Percentiles rank a stretch among this genome's conserved stretches.
Conservation (phyloP, 1,284 basidiomycete genomes). For the Hemileia vastatrix region DNA sequence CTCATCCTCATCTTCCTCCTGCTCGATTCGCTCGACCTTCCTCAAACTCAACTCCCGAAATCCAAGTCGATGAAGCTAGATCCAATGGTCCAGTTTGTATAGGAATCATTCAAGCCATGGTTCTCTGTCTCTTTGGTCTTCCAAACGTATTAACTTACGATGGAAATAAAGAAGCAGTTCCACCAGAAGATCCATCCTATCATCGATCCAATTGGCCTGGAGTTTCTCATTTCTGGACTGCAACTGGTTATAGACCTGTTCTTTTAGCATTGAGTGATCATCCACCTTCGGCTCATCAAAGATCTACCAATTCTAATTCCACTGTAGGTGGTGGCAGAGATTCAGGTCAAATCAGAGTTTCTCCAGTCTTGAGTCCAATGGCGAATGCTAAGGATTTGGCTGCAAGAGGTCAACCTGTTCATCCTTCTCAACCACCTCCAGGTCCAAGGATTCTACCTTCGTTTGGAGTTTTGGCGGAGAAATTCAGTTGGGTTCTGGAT, state of each 20-base stretch:
- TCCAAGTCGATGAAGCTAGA: conserved; percentile 28
- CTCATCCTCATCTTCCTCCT: not conserved
- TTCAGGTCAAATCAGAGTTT: conserved; percentile 27
- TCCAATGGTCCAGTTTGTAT: conserved; percentile 36
- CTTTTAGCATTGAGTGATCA: conserved; percentile 21
- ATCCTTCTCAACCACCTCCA: conserved; percentile 5
- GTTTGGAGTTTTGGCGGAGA: conserved; percentile 33
- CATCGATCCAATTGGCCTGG: conserved; percentile 27
- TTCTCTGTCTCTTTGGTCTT: conserved; percentile 36
- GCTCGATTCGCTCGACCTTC: not conserved
- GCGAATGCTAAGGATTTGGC: conserved; percentile 15
- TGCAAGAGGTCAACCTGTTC: conserved; percentile 12
- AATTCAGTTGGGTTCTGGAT: conserved; percentile 27
- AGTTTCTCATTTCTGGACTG: conserved; percentile 30
- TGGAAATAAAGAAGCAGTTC: conserved; percentile 24
- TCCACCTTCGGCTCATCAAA: not conserved
- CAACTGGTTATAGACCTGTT: conserved; percentile 35
- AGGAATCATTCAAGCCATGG: conserved; percentile 33
- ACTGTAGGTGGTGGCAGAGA: not conserved
- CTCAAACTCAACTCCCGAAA: conserved; percentile 8
- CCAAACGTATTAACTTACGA: conserved; percentile 28
- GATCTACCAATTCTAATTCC: not conserved
- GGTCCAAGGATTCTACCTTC: conserved; percentile 10
- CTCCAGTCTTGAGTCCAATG: conserved; percentile 26
- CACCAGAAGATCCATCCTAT: conserved; percentile 27